Evolutionary conservation across 192 early-diverging fungal species (phyloP).

Genomic region (Coemansia guatemalensis): DNA sequence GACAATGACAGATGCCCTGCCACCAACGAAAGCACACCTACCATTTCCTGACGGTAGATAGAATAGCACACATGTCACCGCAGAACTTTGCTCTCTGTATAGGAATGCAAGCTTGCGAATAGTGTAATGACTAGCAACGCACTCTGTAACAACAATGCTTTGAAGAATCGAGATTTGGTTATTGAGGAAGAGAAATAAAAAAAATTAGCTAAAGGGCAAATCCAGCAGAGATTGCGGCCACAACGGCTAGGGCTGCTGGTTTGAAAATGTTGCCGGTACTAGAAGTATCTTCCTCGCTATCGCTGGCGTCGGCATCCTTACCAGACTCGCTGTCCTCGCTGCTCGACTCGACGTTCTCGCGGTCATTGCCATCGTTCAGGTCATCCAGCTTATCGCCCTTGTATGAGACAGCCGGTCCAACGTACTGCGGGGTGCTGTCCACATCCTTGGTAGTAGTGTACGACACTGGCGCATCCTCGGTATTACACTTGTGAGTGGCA

Average conservation of each 20-base stretch:
- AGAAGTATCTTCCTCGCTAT: background rate
- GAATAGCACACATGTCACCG: background rate
- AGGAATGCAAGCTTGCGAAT: no score
- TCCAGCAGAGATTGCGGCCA: background rate
- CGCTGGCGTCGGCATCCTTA: background rate
- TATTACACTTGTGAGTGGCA: slow-evolving; percentile 47
- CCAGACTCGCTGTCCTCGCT: background rate
- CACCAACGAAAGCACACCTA: background rate
- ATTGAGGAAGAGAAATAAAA: background rate
- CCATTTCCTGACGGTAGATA: background rate
- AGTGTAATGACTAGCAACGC: no score
- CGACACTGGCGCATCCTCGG: slow-evolving; percentile 48
- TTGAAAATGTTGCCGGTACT: background rate
- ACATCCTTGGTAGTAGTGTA: slow-evolving; percentile 35
- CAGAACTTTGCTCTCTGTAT: background rate
- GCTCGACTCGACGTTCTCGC: slow-evolving; percentile 11
- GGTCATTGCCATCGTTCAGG: slow-evolving; percentile 52
- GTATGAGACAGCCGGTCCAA: slow-evolving; percentile 52
- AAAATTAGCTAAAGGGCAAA: slow-evolving; percentile 1
- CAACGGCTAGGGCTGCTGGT: background rate
- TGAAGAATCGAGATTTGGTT: background rate
- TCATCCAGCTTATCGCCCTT: slow-evolving; percentile 47
- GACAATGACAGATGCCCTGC: background rate
- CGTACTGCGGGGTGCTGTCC: slow-evolving; percentile 25
- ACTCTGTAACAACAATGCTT: background rate